Evolutionary conservation across 352 stramenopile species (phyloP).

Genomic region (Thalassiosira gravida): DNA sequence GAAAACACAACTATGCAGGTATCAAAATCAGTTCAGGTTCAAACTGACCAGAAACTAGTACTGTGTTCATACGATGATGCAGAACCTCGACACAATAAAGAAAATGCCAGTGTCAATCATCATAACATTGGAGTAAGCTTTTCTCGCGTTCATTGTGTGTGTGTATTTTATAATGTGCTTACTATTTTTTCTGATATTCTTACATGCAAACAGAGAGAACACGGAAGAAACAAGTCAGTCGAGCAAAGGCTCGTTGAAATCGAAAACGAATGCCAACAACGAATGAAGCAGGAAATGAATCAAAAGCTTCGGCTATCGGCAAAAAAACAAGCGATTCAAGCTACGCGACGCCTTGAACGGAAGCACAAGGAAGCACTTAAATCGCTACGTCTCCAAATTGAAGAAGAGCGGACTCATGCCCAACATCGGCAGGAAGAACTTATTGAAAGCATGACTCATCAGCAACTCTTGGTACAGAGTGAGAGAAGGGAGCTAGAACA

Average conservation of each 20-base stretch:
- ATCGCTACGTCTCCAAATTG: conserved; percentile 34
- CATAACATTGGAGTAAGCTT: not conserved
- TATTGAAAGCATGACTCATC: conserved; percentile 19
- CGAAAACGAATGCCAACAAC: conserved; percentile 36
- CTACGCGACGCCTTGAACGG: conserved; percentile 23
- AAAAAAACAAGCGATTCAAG: conserved; percentile 54
- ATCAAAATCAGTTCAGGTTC: conserved; percentile 32
- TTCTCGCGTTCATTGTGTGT: too few relatives aligned
- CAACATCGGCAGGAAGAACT: conserved; percentile 31
- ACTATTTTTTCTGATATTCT: not conserved
- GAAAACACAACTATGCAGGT: not conserved
- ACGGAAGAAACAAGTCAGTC: not conserved
- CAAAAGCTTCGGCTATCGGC: conserved; percentile 50
- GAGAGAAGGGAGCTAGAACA: conserved; percentile 24
- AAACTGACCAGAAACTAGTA: conserved; percentile 15
- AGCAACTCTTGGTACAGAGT: conserved; percentile 22
- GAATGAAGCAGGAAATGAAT: conserved; percentile 54
- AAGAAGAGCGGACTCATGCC: conserved; percentile 21
- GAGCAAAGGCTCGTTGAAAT: conserved; percentile 49
- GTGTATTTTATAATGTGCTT: too few relatives aligned
- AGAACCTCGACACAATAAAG: conserved; percentile 20
- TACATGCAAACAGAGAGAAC: not conserved
- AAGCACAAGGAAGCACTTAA: conserved; percentile 44
- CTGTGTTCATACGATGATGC: not conserved
- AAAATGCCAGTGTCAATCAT: not conserved